Evolutionary conservation across 2,329 filamentous ascomycete genomes (phyloP).

Genomic region (Helminthosporium solani): DNA sequence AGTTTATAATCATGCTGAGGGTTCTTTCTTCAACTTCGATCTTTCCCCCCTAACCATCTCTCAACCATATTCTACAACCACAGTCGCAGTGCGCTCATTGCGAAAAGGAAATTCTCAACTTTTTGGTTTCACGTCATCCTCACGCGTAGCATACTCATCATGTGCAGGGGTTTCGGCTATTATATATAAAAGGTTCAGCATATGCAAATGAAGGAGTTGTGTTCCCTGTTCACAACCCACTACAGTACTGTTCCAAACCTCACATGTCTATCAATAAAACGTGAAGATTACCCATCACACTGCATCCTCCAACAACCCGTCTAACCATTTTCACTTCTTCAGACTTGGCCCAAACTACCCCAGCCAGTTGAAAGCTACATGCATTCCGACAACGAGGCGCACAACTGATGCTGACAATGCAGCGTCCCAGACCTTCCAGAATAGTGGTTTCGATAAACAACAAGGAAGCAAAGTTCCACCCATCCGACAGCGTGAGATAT

Average conservation of each 20-base stretch:
- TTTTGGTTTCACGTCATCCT: neutral
- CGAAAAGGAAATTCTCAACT: neutral
- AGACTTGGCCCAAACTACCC: too few species aligned
- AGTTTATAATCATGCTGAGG: conserved; percentile 32
- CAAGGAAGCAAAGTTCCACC: too few species aligned
- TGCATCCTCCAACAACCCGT: neutral
- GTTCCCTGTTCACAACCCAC: neutral
- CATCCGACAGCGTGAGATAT: too few species aligned
- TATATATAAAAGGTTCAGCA: neutral
- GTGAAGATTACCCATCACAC: neutral
- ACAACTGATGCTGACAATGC: too few species aligned
- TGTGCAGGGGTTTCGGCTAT: neutral
- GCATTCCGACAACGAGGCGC: too few species aligned
- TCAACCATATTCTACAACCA: neutral
- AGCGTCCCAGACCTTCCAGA: too few species aligned
- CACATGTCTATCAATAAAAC: neutral
- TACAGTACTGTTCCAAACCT: neutral
- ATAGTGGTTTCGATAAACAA: too few species aligned
- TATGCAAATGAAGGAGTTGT: neutral
- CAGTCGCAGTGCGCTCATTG: neutral
- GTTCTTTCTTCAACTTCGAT: conserved; percentile 1
- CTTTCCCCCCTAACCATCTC: neutral
- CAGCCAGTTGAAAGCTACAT: too few species aligned
- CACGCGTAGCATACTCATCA: neutral
- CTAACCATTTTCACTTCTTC: too few species aligned